phyloP scores from a whole-genome alignment of 768 basidiomycete species.

The Lentinula raphanica region DNA sequence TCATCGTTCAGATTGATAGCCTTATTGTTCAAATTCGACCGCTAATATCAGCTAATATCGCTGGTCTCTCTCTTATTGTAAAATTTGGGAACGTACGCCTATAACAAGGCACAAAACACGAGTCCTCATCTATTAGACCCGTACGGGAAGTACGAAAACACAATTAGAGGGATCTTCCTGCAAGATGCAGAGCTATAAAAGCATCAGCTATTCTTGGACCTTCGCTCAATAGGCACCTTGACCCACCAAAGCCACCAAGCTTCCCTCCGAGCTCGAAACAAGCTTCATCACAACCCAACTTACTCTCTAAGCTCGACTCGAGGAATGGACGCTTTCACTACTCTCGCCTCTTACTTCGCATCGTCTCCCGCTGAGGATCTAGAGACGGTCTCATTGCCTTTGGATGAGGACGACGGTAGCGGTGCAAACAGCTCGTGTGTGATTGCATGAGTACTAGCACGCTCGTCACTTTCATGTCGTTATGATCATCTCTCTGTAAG shows the following conservation, averaged over 20 bases:
- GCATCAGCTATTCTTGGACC: not conserved
- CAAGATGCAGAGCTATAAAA: not conserved
- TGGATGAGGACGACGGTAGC: not conserved
- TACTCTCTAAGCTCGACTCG: not conserved
- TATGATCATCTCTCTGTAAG: not conserved
- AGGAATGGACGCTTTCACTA: slow-evolving; percentile 5
- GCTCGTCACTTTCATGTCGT: not conserved
- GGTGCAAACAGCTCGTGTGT: not conserved
- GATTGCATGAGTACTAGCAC: not conserved
- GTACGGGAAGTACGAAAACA: not conserved
- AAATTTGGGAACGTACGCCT: not conserved
- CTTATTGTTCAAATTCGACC: not conserved
- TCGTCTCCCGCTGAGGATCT: not conserved
- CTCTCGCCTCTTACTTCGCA: not conserved
- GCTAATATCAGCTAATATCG: not conserved
- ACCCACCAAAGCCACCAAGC: not conserved
- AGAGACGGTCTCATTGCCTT: not conserved
- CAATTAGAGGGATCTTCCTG: not conserved
- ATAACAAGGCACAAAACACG: not conserved
- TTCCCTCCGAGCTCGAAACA: not conserved
- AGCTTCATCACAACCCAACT: not conserved
- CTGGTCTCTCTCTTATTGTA: not conserved
- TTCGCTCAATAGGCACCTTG: not conserved
- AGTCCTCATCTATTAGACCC: not conserved
- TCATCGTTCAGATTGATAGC: not conserved